phyloP scores from a whole-genome alignment of 2,329 filamentous ascomycete genomes.

The Fusarium sp. region DNA sequence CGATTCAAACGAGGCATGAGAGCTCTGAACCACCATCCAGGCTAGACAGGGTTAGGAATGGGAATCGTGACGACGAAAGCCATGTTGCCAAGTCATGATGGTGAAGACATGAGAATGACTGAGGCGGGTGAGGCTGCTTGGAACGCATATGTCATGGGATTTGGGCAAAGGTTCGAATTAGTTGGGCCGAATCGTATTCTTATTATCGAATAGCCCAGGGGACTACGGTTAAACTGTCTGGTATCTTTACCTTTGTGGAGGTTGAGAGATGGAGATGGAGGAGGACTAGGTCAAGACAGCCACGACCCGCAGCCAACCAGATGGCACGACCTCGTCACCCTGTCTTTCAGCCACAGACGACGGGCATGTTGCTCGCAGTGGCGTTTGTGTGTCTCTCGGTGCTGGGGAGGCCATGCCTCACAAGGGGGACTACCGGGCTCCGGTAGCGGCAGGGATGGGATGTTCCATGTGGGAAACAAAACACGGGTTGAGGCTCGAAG shows the following conservation, averaged over 20 bases:
- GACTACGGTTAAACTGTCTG: background rate
- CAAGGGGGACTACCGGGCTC: background rate
- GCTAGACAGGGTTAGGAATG: background rate
- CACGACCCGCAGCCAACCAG: background rate
- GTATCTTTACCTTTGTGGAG: background rate
- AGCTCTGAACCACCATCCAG: background rate
- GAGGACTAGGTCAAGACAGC: background rate
- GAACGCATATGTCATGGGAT: background rate
- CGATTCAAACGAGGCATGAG: background rate
- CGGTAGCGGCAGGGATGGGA: background rate
- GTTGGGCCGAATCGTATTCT: background rate
- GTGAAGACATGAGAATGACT: background rate
- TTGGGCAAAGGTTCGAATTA: background rate
- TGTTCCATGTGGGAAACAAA: background rate
- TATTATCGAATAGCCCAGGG: background rate
- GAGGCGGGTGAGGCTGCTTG: background rate
- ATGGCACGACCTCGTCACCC: background rate
- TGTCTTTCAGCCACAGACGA: constrained; percentile 6
- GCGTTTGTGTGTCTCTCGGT: constrained; percentile 4
- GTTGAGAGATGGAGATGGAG: background rate
- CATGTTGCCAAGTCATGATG: background rate
- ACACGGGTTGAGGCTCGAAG: background rate
- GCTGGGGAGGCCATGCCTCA: background rate
- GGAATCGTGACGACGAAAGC: background rate
- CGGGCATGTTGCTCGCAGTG: background rate